Evolutionary conservation across 2,329 filamentous ascomycete species (phyloP).

Genomic region (Talaromyces pinophilus): DNA sequence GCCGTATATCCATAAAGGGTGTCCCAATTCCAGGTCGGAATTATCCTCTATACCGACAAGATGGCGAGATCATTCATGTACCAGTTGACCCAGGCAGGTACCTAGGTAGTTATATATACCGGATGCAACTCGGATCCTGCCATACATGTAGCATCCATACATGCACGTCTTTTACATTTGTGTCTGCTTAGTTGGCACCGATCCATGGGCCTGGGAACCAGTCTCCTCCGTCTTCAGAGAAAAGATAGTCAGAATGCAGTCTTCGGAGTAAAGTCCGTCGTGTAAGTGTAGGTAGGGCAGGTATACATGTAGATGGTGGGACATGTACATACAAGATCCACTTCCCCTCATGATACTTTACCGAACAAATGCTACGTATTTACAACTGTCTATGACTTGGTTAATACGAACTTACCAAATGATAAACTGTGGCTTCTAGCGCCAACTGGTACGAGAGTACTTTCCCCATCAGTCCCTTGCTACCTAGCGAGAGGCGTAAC

Average conservation of each 20-base stretch:
- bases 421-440: neutral
- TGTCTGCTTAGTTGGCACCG: neutral
- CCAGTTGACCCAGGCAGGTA: neutral
- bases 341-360: constrained; percentile 4
- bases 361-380: neutral
- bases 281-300: neutral
- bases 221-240: neutral
- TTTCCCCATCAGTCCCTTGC: neutral
- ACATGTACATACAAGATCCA: constrained; percentile 1
- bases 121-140: neutral
- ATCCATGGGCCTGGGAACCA: neutral
- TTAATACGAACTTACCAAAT: neutral
- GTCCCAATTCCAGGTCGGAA: neutral
- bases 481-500: neutral
- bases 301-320: constrained; percentile 1
- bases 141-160: neutral
- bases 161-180: neutral
- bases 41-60: neutral
- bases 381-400: neutral
- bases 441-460: neutral
- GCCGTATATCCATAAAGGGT: neutral
- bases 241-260: too few species aligned
- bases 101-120: neutral
- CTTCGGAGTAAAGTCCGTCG: neutral
- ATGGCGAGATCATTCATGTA: neutral